A percentile compares a stretch with the other conserved stretches of the same genome.
Conservation (phyloP, 768 basidiomycete genomes). For the Termitomyces sp. region DNA sequence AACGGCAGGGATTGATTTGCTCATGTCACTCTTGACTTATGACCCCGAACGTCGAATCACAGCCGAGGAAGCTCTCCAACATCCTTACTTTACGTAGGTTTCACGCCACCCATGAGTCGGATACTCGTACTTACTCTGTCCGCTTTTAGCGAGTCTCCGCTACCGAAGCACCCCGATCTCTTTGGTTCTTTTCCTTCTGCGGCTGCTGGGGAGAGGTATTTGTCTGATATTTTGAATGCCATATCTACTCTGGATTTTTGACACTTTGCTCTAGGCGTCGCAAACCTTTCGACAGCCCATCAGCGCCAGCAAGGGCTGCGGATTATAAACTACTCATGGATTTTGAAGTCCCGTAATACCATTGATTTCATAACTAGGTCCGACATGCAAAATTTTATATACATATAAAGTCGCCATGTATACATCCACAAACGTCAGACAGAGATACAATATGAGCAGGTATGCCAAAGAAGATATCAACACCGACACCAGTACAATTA, state of each 20-base stretch:
- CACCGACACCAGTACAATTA: not conserved
- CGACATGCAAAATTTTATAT: not conserved
- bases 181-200: slow-evolving; percentile 95
- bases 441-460: not conserved
- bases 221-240: slow-evolving; percentile 12
- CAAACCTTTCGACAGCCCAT: slow-evolving; percentile 77
- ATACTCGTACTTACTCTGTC: not conserved
- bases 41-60: slow-evolving; percentile 85
- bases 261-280: slow-evolving; percentile 50
- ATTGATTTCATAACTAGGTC: not conserved
- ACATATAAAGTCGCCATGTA: not conserved
- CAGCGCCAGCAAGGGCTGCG: slow-evolving; percentile 72
- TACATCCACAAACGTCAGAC: not conserved
- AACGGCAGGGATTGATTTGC: slow-evolving; percentile 78
- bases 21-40: slow-evolving; percentile 81
- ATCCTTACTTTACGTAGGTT: slow-evolving; percentile 87
- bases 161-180: slow-evolving; percentile 94
- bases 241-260: slow-evolving; percentile 6
- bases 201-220: slow-evolving; percentile 94
- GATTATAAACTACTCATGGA: slow-evolving; percentile 69
- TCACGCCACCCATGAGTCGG: not conserved
- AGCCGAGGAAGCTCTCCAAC: slow-evolving; percentile 86
- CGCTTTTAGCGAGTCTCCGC: slow-evolving; percentile 74
- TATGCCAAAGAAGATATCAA: too few relatives aligned
- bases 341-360: slow-evolving; percentile 44